phyloP scores from a whole-genome alignment of 352 stramenopile genomes.

The Pythium dissimile region DNA sequence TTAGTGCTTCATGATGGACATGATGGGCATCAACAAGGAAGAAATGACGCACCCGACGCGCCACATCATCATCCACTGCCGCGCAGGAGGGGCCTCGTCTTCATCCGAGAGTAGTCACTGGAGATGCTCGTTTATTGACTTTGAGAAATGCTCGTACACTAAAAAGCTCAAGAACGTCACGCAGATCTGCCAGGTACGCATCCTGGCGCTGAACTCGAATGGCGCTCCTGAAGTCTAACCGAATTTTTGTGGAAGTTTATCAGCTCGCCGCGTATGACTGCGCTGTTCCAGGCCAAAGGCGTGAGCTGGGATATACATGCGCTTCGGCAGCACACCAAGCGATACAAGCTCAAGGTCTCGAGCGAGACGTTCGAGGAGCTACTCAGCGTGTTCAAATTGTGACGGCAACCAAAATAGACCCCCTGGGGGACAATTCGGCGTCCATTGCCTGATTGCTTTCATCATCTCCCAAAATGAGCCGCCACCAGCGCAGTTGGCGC shows the following conservation, averaged over 20 bases:
- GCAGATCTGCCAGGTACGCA: constrained; percentile 61
- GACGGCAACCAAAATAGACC: constrained; percentile 8
- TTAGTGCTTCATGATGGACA: constrained; percentile 71
- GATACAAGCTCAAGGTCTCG: constrained; percentile 55
- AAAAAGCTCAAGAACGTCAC: constrained; percentile 79
- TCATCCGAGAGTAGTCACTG: constrained; percentile 19
- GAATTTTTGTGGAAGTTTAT: too few relatives aligned
- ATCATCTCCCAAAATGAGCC: constrained; percentile 24
- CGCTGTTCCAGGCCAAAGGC: constrained; percentile 41
- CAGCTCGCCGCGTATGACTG: constrained; percentile 54
- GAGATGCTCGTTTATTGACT: constrained; percentile 71
- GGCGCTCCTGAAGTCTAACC: too few relatives aligned
- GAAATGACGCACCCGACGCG: constrained; percentile 80
- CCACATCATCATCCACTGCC: constrained; percentile 56
- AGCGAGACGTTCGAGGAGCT: constrained; percentile 36
- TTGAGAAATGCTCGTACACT: constrained; percentile 67
- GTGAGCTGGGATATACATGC: constrained; percentile 35
- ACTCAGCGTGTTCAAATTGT: constrained; percentile 45
- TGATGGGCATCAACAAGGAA: constrained; percentile 74
- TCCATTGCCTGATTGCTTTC: background rate
- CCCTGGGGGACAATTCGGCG: constrained; percentile 9
- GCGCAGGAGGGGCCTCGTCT: constrained; percentile 4
- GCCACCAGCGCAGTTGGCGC: constrained; percentile 44
- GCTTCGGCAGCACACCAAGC: constrained; percentile 56
- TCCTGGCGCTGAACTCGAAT: background rate